Evolutionary conservation across 352 stramenopile species (phyloP).

Genomic region (Globisporangium acanthophoron): DNA sequence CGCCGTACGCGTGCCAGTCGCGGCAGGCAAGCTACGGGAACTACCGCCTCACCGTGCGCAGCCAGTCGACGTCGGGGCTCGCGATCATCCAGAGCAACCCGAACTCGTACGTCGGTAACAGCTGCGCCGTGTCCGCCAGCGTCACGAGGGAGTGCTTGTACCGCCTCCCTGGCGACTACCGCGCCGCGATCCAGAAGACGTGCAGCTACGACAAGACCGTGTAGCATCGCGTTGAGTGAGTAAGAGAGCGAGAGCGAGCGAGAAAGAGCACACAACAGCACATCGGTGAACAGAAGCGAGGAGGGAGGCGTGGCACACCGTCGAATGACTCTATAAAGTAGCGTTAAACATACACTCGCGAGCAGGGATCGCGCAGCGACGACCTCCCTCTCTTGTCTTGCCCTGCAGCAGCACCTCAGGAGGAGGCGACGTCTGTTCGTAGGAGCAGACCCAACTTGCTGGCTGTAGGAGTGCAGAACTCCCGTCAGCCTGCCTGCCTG

Average conservation of each 20-base stretch:
- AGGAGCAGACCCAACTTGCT: too few relatives aligned
- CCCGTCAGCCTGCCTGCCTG: too few relatives aligned
- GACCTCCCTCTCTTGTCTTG: too few relatives aligned
- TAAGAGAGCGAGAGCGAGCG: not conserved
- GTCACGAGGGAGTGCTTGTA: conserved; percentile 40
- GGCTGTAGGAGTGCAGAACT: too few relatives aligned
- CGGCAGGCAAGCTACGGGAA: conserved; percentile 57
- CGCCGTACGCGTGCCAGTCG: conserved; percentile 57
- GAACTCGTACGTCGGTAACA: conserved; percentile 68
- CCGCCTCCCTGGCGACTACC: conserved; percentile 33
- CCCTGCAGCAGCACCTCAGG: too few relatives aligned
- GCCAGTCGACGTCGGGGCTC: conserved; percentile 24
- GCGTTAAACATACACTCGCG: conserved; percentile 6
- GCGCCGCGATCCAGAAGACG: conserved; percentile 20
- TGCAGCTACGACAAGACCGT: conserved; percentile 49
- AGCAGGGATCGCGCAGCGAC: too few relatives aligned
- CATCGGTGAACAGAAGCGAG: not conserved
- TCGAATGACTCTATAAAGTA: conserved; percentile 1
- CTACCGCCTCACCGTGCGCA: conserved; percentile 58
- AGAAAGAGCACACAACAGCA: not conserved
- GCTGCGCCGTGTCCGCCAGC: conserved; percentile 27
- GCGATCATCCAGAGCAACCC: conserved; percentile 35
- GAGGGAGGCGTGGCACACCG: not conserved
- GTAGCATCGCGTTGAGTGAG: conserved; percentile 6
- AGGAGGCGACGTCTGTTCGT: too few relatives aligned